Evolutionary conservation across 208 protist species (phyloP).

Genomic region (Naegleria fowleri): DNA sequence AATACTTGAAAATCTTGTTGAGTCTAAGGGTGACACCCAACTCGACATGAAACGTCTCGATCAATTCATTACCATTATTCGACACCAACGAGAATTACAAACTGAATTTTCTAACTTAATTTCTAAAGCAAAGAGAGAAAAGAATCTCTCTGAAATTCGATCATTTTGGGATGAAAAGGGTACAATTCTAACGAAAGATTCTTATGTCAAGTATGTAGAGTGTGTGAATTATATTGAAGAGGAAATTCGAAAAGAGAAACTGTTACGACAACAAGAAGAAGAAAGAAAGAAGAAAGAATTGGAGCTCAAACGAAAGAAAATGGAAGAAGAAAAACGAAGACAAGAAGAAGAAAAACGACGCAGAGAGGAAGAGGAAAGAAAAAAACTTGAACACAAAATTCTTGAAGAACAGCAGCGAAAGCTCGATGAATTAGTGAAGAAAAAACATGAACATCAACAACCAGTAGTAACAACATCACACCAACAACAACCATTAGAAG

Average conservation of each 20-base stretch:
- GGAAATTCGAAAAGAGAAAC: neutral
- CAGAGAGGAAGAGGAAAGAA: neutral
- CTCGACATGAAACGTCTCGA: neutral
- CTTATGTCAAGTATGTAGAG: neutral
- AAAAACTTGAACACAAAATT: neutral
- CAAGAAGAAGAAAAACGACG: neutral
- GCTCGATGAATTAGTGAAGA: neutral
- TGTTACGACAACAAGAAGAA: neutral
- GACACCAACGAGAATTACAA: neutral
- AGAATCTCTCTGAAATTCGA: neutral
- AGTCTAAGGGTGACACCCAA: neutral
- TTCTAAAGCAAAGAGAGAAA: neutral
- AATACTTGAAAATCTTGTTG: neutral
- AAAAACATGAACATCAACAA: neutral
- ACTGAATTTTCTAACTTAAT: neutral
- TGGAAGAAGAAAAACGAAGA: neutral
- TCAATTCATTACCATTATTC: neutral
- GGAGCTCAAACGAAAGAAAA: neutral
- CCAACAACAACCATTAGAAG: neutral
- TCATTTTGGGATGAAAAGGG: neutral
- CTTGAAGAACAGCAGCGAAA: neutral
- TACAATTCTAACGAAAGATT: neutral
- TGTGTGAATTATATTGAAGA: neutral
- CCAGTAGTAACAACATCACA: too few relatives aligned
- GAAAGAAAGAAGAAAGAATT: neutral